Percentiles rank a stretch among this genome's conserved stretches.
These are phyloP conservation scores for Corymbia maculata DNA, from an alignment of 345 rosid genomes.

Conservation along the genomic window DNA sequence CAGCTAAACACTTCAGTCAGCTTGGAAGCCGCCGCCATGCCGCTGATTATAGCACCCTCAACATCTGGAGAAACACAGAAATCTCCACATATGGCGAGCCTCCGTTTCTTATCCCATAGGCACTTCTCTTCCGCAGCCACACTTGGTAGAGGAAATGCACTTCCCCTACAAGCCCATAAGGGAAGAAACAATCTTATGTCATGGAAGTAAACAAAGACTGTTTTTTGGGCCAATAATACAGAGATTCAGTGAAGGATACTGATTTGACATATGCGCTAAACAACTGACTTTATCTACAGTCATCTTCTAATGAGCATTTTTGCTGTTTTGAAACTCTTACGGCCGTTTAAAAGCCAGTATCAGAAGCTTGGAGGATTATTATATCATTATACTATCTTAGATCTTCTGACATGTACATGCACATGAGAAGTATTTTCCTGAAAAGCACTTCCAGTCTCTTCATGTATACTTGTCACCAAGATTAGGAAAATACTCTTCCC, in stretches of 20 bases:
- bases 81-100: slow-evolving; percentile 70
- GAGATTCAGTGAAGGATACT: not conserved
- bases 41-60: slow-evolving; percentile 81
- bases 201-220: not conserved
- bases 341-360: not conserved
- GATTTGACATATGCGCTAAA: not conserved
- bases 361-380: not conserved
- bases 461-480: not conserved
- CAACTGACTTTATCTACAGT: not conserved
- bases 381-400: not conserved
- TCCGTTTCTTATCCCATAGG: slow-evolving; percentile 51
- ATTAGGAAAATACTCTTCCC: not conserved
- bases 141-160: slow-evolving; percentile 78
- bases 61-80: slow-evolving; percentile 76
- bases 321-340: not conserved
- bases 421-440: not conserved
- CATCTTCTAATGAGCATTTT: not conserved
- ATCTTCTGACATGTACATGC: not conserved
- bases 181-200: not conserved
- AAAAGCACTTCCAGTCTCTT: not conserved
- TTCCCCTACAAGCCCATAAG: slow-evolving; percentile 40
- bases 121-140: slow-evolving; percentile 65
- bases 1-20: slow-evolving; percentile 30
- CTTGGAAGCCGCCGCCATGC: slow-evolving; percentile 67
- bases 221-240: not conserved